These are phyloP conservation scores for Immersiporthe knoxdaviesiana DNA, from an alignment of 2,329 filamentous ascomycete species.

Conservation along the genomic window DNA sequence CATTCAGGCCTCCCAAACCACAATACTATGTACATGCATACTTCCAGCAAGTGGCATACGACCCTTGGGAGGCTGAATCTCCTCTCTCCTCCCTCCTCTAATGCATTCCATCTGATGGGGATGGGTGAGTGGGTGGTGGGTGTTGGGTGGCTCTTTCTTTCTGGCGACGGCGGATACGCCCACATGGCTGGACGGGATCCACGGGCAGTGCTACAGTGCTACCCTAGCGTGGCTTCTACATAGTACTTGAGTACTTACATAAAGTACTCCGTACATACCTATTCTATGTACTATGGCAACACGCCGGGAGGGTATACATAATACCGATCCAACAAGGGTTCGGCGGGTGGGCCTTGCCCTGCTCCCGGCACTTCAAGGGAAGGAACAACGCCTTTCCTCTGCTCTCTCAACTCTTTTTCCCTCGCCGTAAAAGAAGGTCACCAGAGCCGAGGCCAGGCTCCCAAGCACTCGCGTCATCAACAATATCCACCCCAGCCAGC, in stretches of 20 bases:
- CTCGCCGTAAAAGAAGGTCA: background rate
- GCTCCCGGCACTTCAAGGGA: conserved; percentile 9
- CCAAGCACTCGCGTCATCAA: conserved; percentile 16
- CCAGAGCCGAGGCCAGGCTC: conserved; percentile 7
- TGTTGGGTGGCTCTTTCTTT: background rate
- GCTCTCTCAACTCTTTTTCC: background rate
- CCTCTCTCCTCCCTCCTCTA: background rate
- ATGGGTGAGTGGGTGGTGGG: background rate
- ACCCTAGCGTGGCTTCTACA: background rate
- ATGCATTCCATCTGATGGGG: background rate
- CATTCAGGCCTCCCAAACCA: background rate
- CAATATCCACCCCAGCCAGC: background rate
- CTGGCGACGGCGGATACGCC: conserved; percentile 8
- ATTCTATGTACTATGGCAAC: too few relatives aligned
- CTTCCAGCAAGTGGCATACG: background rate
- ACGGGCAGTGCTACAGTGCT: background rate
- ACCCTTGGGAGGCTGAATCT: background rate
- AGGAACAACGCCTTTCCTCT: background rate
- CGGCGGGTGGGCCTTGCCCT: background rate
- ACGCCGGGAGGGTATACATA: conserved; percentile 5
- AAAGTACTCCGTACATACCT: background rate
- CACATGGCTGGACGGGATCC: conserved; percentile 7
- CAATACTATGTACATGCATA: background rate
- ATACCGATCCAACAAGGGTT: background rate
- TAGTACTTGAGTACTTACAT: conserved; percentile 2